Evolutionary conservation across 2,329 filamentous ascomycete species (phyloP), one percentile per base, ranked within the genome.

Genomic region (Alternaria brassicae): DNA sequence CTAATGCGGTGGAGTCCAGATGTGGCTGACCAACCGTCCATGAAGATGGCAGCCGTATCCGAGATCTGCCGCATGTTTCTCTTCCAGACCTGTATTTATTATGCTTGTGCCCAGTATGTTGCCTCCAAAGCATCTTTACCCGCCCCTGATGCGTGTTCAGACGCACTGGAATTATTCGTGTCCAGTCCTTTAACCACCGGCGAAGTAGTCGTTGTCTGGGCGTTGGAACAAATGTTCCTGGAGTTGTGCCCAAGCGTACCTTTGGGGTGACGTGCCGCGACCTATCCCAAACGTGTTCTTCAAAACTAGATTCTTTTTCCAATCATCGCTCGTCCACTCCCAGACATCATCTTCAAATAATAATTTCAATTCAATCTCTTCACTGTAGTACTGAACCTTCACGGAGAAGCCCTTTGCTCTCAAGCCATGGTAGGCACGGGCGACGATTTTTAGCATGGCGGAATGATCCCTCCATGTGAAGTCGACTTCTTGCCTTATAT

Each of bases 311-410:
- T 61, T 61, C 6, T 2, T 10, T n/a, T 23, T 17, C 58, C 55
- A 59, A 34, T 61, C 52, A 12, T 50, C 23, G 4, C 25, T 23
- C 17, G 58, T 51, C 61, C 54, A 61, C 13, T 19, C 37, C 42
- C 54, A 58, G 17, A 34, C 52, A 21, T 58, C 58, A 4, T 63
- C 48, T 12, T 56, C 41, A 32, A 61, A 59, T 1, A 53, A 15
- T 3, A 48, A 6, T 15, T 53, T 51, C 5, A 63, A 23, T 12
- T 51, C 42, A 25, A 52, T 19, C 15, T 28, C 49, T 39, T 56
- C 55, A 32, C 49, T 59, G 6, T 40, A 36, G n/a, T 59, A 63
- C 13, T 51, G 48, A 3, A 51, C 10, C 32, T 52, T 63, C 17
- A 53, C 28, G n/a, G 44, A 30, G 21, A 62, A 63, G 1, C 48